A percentile compares a stretch with the other conserved stretches of the same genome.
These are phyloP conservation scores for Vigna radiata DNA, from an alignment of 306 rosid genomes.

Conservation along the genomic window DNA sequence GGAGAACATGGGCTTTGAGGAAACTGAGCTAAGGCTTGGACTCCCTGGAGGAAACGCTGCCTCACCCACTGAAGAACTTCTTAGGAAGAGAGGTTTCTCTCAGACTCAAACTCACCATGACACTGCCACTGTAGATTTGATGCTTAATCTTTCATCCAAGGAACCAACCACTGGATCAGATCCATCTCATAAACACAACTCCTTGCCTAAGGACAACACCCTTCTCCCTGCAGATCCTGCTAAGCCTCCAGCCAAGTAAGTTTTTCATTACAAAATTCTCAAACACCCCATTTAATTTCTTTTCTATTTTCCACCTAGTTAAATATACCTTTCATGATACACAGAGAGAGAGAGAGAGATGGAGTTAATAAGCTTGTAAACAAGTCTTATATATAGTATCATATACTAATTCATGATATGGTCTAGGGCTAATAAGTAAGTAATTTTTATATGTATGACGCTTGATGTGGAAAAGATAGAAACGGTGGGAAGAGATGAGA, in stretches of 20 bases:
- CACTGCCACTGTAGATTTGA: slow-evolving; percentile 53
- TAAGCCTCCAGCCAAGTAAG: slow-evolving; percentile 85
- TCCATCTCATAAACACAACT: slow-evolving; percentile 46
- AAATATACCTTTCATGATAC: neutral
- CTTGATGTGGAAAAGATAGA: slow-evolving; percentile 4
- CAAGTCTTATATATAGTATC: neutral
- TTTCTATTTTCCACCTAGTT: neutral
- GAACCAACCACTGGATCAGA: slow-evolving; percentile 43
- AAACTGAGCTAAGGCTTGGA: slow-evolving; percentile 84
- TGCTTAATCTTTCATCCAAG: slow-evolving; percentile 65
- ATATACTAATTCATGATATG: neutral
- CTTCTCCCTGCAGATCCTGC: slow-evolving; percentile 72
- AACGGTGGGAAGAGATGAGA: neutral
- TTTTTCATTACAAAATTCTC: neutral
- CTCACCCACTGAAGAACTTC: slow-evolving; percentile 38
- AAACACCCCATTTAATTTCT: neutral
- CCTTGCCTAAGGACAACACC: slow-evolving; percentile 54
- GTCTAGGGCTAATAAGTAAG: slow-evolving; percentile 10
- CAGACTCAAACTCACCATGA: slow-evolving; percentile 46
- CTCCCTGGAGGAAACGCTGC: slow-evolving; percentile 58
- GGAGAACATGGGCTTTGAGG: slow-evolving; percentile 59
- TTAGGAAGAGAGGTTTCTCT: slow-evolving; percentile 68
- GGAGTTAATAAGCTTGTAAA: neutral
- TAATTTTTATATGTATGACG: neutral
- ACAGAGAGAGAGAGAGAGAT: neutral